Conservation (phyloP, 805 yeast species). For the Metschnikowia peoriensis region DNA sequence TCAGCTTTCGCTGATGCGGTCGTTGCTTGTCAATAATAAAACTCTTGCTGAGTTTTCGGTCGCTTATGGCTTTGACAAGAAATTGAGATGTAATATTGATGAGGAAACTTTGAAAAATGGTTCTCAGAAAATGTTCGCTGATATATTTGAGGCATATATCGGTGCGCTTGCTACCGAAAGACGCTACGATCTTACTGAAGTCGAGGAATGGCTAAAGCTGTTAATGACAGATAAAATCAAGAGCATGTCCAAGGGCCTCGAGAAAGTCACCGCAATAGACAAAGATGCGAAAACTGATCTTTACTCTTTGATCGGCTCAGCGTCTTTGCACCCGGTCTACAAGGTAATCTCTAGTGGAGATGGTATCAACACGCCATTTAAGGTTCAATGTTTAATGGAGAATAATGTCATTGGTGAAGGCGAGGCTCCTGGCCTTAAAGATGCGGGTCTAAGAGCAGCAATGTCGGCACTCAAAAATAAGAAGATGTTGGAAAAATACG, state of each 20-base stretch:
- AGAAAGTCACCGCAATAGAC: conserved; percentile 42
- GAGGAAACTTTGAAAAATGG: conserved; percentile 47
- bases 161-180: conserved; percentile 76
- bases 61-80: conserved; percentile 62
- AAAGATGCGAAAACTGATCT: conserved; percentile 73
- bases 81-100: conserved; percentile 50
- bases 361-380: conserved; percentile 49
- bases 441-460: conserved; percentile 86
- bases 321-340: conserved; percentile 62
- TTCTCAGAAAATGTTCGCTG: conserved; percentile 74
- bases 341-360: conserved; percentile 45
- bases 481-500: conserved; percentile 60
- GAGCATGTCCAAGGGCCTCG: conserved; percentile 31
- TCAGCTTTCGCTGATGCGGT: conserved; percentile 65
- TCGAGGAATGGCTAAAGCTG: conserved; percentile 56
- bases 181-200: conserved; percentile 42
- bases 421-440: conserved; percentile 62
- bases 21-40: conserved; percentile 69
- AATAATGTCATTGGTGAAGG: conserved; percentile 73
- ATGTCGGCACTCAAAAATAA: conserved; percentile 67
- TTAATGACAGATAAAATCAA: conserved; percentile 48
- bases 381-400: conserved; percentile 65
- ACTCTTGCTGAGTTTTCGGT: conserved; percentile 69
- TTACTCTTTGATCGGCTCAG: conserved; percentile 78
- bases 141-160: conserved; percentile 89